Evolutionary conservation across 805 yeast genomes (phyloP).

Genomic region (Phaffomyces opuntiae): DNA sequence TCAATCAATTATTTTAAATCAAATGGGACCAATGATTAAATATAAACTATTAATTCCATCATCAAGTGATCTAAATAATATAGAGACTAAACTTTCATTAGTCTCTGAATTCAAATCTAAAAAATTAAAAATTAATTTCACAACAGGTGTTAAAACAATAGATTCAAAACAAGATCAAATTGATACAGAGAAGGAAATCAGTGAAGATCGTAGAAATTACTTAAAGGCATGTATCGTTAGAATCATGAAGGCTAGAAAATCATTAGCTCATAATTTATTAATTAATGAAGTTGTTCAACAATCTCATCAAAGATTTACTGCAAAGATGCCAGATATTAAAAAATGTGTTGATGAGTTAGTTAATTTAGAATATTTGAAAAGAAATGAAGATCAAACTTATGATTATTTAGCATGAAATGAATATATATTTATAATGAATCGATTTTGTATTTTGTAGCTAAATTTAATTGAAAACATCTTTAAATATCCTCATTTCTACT

Average conservation of each 20-base stretch:
- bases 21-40: slow-evolving; percentile 72
- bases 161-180: slow-evolving; percentile 66
- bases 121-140: slow-evolving; percentile 77
- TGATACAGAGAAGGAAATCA: slow-evolving; percentile 72
- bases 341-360: slow-evolving; percentile 78
- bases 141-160: slow-evolving; percentile 41
- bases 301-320: slow-evolving; percentile 72
- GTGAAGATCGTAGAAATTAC: slow-evolving; percentile 78
- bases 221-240: slow-evolving; percentile 92
- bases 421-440: neutral
- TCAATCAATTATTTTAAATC: slow-evolving; percentile 59
- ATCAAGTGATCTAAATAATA: slow-evolving; percentile 41
- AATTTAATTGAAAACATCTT: no score
- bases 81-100: slow-evolving; percentile 57
- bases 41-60: slow-evolving; percentile 68
- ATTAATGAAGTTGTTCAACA: slow-evolving; percentile 86
- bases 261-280: slow-evolving; percentile 67
- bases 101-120: slow-evolving; percentile 81
- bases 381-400: slow-evolving; percentile 67
- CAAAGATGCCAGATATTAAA: slow-evolving; percentile 81
- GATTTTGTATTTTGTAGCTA: no score
- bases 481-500: no score
- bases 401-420: slow-evolving; percentile 62
- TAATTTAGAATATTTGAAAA: slow-evolving; percentile 76
- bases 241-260: slow-evolving; percentile 91